Evolutionary conservation across 208 protist genomes (phyloP).

Genomic region (Leishmania major): DNA sequence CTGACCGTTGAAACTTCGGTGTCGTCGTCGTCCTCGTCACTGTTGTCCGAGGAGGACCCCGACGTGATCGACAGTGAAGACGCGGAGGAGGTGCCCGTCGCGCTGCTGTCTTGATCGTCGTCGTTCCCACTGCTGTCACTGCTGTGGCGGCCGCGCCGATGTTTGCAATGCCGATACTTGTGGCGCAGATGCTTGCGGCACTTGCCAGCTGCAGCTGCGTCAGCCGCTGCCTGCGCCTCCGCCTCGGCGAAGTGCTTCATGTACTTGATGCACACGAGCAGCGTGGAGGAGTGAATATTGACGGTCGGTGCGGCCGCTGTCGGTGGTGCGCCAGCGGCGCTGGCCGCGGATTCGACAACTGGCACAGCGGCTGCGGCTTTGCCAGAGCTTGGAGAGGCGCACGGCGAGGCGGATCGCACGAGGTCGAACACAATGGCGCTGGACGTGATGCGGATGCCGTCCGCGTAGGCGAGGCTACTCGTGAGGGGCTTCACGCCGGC

Average conservation of each 20-base stretch:
- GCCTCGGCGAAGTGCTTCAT: conserved; percentile 45
- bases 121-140: conserved; percentile 2
- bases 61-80: background rate
- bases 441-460: conserved; percentile 31
- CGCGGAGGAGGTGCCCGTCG: background rate
- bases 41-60: background rate
- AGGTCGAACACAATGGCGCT: conserved; percentile 30
- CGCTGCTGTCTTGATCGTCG: background rate
- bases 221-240: conserved; percentile 11
- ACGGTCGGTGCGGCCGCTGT: background rate
- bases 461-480: conserved; percentile 18
- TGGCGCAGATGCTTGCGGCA: background rate
- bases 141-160: conserved; percentile 3
- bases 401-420: background rate
- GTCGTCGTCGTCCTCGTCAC: background rate
- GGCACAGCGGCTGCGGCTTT: background rate
- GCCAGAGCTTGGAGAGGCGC: background rate
- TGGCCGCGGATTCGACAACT: background rate
- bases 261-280: conserved; percentile 47
- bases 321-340: background rate
- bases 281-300: conserved; percentile 13
- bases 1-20: conserved; percentile 6
- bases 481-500: background rate
- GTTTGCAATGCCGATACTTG: conserved; percentile 1
- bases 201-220: background rate